Evolutionary conservation across 1,284 basidiomycete species (phyloP).

Genomic region (Apiotrichum gracile): DNA sequence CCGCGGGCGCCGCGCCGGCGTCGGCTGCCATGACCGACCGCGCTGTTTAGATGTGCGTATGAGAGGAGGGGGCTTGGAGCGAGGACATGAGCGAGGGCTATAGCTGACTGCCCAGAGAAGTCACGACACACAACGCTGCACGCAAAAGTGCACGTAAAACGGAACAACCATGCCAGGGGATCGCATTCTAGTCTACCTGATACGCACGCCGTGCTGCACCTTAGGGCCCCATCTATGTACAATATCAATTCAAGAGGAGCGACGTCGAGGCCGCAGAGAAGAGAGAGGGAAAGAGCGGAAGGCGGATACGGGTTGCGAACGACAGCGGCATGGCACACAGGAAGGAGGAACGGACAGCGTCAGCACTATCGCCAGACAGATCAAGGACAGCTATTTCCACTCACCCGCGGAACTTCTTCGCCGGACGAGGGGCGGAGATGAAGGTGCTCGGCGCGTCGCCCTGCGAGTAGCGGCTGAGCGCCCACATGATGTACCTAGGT

Average conservation of each 20-base stretch:
- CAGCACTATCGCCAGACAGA: no score
- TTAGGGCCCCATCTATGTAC: constrained; percentile 29
- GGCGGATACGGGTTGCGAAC: neutral
- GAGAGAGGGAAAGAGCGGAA: neutral
- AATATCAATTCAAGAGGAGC: neutral
- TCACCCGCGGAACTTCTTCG: constrained; percentile 44
- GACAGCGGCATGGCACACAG: no score
- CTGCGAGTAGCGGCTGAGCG: constrained; percentile 36
- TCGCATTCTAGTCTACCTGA: constrained; percentile 8
- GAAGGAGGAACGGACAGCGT: neutral
- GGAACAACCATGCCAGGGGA: neutral
- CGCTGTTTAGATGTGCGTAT: neutral
- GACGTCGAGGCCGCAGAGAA: neutral
- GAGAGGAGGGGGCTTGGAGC: neutral
- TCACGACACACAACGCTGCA: no score
- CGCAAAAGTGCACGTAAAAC: no score
- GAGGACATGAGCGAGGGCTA: neutral
- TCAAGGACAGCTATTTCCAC: no score
- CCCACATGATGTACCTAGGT: constrained; percentile 28
- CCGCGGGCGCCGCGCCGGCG: neutral
- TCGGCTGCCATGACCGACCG: no score
- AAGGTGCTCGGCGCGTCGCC: constrained; percentile 28
- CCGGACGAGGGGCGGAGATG: constrained; percentile 24
- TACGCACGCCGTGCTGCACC: constrained; percentile 27
- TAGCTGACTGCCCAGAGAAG: neutral